phyloP scores from a whole-genome alignment of 805 yeast genomes.

The Candida schatavii region DNA sequence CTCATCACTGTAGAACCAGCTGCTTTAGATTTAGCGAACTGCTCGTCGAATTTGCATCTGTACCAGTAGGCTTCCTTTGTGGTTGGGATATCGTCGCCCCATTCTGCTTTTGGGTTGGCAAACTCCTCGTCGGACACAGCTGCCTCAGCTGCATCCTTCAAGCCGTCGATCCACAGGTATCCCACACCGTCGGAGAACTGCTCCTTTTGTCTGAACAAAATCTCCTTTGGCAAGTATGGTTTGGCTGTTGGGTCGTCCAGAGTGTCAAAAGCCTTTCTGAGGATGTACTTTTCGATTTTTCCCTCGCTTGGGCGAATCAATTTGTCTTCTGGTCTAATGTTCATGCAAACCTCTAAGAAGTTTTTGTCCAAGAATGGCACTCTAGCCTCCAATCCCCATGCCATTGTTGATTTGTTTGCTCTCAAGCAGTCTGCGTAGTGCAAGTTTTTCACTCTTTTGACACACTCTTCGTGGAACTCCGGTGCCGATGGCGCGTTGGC shows the following conservation, averaged over 20 bases:
- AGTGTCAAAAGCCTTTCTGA: slow-evolving; percentile 97
- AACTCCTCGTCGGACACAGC: slow-evolving; percentile 87
- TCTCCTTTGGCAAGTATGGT: slow-evolving; percentile 95
- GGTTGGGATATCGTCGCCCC: slow-evolving; percentile 94
- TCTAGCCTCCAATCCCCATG: slow-evolving; percentile 99
- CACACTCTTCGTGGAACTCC: slow-evolving; percentile 96
- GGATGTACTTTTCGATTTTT: slow-evolving; percentile 88
- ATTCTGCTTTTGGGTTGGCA: slow-evolving; percentile 85
- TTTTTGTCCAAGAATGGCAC: slow-evolving; percentile 97
- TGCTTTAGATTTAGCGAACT: slow-evolving; percentile 78
- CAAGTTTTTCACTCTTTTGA: slow-evolving; percentile 93
- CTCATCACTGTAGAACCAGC: slow-evolving; percentile 97
- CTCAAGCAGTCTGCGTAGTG: slow-evolving; percentile 96
- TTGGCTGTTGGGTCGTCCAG: slow-evolving; percentile 69
- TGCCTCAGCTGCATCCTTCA: slow-evolving; percentile 91
- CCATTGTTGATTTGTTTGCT: slow-evolving; percentile 99
- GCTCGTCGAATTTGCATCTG: slow-evolving; percentile 92
- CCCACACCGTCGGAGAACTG: slow-evolving; percentile 99
- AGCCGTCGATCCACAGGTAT: slow-evolving; percentile 97
- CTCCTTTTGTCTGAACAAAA: slow-evolving; percentile 99
- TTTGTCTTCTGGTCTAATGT: slow-evolving; percentile 92
- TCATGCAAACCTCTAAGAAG: slow-evolving; percentile 89
- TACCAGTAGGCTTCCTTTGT: slow-evolving; percentile 99
- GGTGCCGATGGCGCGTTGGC: slow-evolving; percentile 92
- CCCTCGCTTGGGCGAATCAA: slow-evolving; percentile 70